Base-by-base conservation (phyloP, 768 basidiomycete genomes). In the Leccinum olivaceopallidum region DNA sequence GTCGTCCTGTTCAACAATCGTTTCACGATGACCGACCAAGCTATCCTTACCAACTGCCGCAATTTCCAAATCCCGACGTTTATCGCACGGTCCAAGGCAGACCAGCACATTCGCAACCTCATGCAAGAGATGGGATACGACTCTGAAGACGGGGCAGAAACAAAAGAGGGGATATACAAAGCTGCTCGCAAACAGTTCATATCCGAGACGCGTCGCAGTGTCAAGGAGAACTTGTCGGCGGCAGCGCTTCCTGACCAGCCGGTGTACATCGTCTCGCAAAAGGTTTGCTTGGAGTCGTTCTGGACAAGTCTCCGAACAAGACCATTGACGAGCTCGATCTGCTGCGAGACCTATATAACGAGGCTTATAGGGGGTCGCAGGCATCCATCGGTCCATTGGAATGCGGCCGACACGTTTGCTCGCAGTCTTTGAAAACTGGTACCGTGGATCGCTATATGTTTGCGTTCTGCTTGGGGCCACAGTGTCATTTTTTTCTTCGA, bases 31-130 rank as follows among this genome's bases (percentile, higher is more conserved):
- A 77, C 76, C 13, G 77, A 76, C 60, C 67, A 74, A 14, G 75
- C 75, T 5, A 74, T 78, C 34, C 58, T 78, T 36, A 54, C 64
- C 6, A 75, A 72, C 60, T 73, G 69, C 30, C 69, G 63, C 53
- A 71, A 68, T 42, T 76, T 71, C 62, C 63, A 68, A 2, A 78
- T 78, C 54, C 76, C 77, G 13, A 67, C 70, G 0, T 71, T 73
- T 53, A 72, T 78, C 34, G 70, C 76, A 24, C 72, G 76, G 22
- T 77, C 77, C 2, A 76, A 78, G 62, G 65, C 77, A 1, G 74
- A 77, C 49, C 71, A 70, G 22, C 68, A 75, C 47, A 72, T 75
- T 36, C 66, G 37, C 13, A 66, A 70, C 53, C 42, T 74, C 42
- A 65, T 70, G 66, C 60, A 32, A 28, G 71, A 74, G 30, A 63